These are phyloP conservation scores for Pleurotus salmoneostramineus DNA, from an alignment of 768 basidiomycete genomes.

Conservation along the genomic window DNA sequence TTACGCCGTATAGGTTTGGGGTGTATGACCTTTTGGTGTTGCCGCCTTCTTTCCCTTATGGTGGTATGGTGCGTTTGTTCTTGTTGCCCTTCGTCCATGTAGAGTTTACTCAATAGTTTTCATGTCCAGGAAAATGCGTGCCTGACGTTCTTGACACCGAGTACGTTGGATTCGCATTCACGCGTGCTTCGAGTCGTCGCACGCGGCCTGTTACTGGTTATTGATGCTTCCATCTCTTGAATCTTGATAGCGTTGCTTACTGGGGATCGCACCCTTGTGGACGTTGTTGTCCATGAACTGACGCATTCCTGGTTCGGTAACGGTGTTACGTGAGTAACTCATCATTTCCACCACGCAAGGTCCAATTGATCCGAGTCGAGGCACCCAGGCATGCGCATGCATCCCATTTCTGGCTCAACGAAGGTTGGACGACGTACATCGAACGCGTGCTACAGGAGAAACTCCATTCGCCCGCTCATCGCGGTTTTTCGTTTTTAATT, in stretches of 20 bases:
- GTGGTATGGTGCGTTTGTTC: slow-evolving; percentile 66
- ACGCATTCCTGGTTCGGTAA: slow-evolving; percentile 94
- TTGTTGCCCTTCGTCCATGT: not conserved
- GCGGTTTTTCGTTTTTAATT: slow-evolving; percentile 78
- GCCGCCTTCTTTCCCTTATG: slow-evolving; percentile 91
- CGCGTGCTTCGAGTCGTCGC: not conserved
- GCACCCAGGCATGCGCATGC: slow-evolving; percentile 57
- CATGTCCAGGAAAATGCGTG: slow-evolving; percentile 78
- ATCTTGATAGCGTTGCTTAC: slow-evolving; percentile 62
- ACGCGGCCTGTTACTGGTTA: no score
- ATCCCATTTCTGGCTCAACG: slow-evolving; percentile 85
- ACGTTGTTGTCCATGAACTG: slow-evolving; percentile 86
- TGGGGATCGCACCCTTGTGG: slow-evolving; percentile 82
- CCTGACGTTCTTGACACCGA: slow-evolving; percentile 84
- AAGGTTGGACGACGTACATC: slow-evolving; percentile 93
- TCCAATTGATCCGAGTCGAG: not conserved
- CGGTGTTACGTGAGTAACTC: slow-evolving; percentile 60
- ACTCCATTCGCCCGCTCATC: slow-evolving; percentile 69
- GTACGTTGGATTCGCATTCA: slow-evolving; percentile 30
- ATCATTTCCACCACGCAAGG: not conserved
- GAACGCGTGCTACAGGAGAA: slow-evolving; percentile 75
- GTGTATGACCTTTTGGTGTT: slow-evolving; percentile 89
- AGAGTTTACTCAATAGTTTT: slow-evolving; percentile 5
- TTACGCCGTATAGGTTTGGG: slow-evolving; percentile 76
- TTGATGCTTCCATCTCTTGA: not conserved